These are phyloP conservation scores for Hippophae tibetana DNA, from an alignment of 306 rosid genomes.

Conservation along the genomic window DNA sequence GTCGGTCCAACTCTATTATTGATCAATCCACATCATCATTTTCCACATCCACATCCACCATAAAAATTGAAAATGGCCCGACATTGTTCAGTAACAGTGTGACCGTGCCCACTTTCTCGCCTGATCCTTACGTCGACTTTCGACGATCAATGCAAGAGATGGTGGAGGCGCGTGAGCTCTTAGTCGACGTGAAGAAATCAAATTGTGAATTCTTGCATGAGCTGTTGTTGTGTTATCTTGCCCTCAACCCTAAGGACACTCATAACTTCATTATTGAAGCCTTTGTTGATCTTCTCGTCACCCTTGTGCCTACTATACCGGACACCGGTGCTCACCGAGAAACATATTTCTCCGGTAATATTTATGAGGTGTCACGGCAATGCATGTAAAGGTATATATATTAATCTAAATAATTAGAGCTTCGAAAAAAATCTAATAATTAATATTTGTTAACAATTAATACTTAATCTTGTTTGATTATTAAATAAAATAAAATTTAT, in stretches of 20 bases:
- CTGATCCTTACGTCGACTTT: conserved; percentile 80
- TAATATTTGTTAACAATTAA: no score
- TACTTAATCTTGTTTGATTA: no score
- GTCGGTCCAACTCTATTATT: conserved; percentile 73
- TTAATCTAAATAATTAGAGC: no score
- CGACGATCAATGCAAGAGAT: conserved; percentile 88
- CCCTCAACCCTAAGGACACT: conserved; percentile 64
- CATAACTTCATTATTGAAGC: conserved; percentile 77
- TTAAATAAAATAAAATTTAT: no score
- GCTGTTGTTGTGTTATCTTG: conserved; percentile 73
- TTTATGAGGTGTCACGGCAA: no score
- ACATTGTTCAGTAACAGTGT: conserved; percentile 42
- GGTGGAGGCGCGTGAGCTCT: conserved; percentile 75
- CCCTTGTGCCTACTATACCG: conserved; percentile 32
- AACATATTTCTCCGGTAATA: no score
- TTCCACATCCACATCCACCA: conserved; percentile 10
- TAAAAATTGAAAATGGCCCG: background rate
- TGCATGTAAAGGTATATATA: no score
- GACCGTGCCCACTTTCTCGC: conserved; percentile 66
- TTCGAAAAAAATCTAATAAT: no score
- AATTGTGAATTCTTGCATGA: conserved; percentile 73
- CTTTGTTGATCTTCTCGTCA: conserved; percentile 66
- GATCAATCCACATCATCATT: conserved; percentile 17
- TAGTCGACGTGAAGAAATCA: conserved; percentile 32
- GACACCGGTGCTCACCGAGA: no score